Evolutionary conservation across 2,329 filamentous ascomycete genomes (phyloP), one percentile per base, ranked within the genome.

Genomic region (Colletotrichum sp.): DNA sequence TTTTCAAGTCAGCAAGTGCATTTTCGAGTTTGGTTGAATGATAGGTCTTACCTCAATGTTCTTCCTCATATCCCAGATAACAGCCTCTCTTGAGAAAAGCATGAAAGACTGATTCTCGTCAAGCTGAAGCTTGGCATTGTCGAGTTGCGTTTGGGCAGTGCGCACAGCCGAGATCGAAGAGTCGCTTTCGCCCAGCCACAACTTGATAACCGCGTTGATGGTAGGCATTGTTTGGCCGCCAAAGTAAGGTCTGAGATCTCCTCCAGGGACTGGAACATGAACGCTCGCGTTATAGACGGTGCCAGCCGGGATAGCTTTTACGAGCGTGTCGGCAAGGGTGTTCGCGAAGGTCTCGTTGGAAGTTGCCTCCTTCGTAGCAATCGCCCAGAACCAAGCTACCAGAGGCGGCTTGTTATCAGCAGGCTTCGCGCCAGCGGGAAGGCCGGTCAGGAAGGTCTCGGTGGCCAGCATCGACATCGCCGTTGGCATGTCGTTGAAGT

Each of bases 331-430:
- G 2, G 71, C 71, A 57, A 73, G 39, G 10, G 68, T 34, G 10
- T 59, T 73, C 1, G 65, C 71, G 36, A 73, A 73, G 6, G 71
- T 73, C 65, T 69, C 71, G 55, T 73, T 73, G 16, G 71, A 73
- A 1, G 64, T 62, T 6, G 52, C 71, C 3, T 73, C n/a, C 55
- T 55, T 24, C 15, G 55, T 73, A n/a, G 34, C 71, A 2, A 73
- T 64, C 12, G 71, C 71, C 71, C 71, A 73, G 36, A 73, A 32
- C 36, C 68, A 73, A 21, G 71, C 71, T 6, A 73, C 71, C 4
- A 55, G 24, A 12, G 71, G 64, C 16, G 18, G 64, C 4, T n/a
- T 68, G 0, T 34, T 8, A 21, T 12, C 24, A 2, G 63, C 5
- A 5, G n/a, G 16, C 18, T 30, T n/a, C 13, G 59, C 28, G 59